Conservation (phyloP, 441 rosid species). For the Syzygium syzygioides region DNA sequence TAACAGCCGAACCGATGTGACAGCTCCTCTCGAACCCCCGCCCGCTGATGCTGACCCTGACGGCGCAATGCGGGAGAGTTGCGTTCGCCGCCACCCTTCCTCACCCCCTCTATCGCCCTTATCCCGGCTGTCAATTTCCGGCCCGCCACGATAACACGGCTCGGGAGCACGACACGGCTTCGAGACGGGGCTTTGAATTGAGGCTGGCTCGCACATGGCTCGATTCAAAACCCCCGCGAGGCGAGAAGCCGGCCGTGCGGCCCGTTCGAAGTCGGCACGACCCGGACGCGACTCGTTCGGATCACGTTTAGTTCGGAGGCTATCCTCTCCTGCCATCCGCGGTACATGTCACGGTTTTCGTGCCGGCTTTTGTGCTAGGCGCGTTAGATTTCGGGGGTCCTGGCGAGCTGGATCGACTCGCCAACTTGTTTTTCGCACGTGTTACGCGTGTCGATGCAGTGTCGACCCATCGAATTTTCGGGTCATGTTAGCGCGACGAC, state of each 20-base stretch:
- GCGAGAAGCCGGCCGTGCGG: no score
- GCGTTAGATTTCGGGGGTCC: not conserved
- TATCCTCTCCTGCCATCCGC: not conserved
- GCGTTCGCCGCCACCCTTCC: not conserved
- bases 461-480: not conserved
- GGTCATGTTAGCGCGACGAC: no score
- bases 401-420: fast-evolving
- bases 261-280: fast-evolving
- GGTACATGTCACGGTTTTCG: not conserved
- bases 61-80: not conserved
- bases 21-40: not conserved
- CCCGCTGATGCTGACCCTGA: not conserved
- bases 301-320: fast-evolving
- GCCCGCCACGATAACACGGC: fast-evolving
- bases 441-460: not conserved
- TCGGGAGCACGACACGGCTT: not conserved
- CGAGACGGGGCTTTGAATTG: not conserved
- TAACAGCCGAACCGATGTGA: not conserved
- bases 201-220: fast-evolving
- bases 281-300: no score
- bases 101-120: not conserved
- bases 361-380: fast-evolving
- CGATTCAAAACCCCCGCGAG: fast-evolving
- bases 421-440: fast-evolving
- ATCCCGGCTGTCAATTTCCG: not conserved